Evolutionary conservation across 2,329 filamentous ascomycete genomes (phyloP), one percentile per base, ranked within the genome.

Genomic region (Sarocladium brachiariae): DNA sequence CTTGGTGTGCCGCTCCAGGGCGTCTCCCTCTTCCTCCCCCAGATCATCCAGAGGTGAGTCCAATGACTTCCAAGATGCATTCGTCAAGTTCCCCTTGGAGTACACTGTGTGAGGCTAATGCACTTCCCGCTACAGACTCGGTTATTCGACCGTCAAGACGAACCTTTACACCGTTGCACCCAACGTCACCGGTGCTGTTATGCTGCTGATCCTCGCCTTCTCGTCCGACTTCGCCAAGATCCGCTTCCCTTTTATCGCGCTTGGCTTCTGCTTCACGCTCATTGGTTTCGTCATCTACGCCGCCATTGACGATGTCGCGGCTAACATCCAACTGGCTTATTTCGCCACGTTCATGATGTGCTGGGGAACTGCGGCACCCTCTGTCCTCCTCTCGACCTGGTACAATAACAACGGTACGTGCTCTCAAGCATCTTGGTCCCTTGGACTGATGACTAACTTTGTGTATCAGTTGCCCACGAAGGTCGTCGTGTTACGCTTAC

Each of bases 111-210:
- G n/a, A n/a, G n/a, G 16, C 18, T 19, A 30, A 30, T 37, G 8
- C 34, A 19, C 34, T n/a, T 7, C 27, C 27, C 27, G 7, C 7
- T 21, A 13, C 21, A 47, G 43, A 3, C 64, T 81, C 1, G 70
- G 72, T 3, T 75, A 72, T 55, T 65, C 66, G 35, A 68, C 71
- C 2, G 67, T 80, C 57, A 76, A 74, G 63, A 90, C 87, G 0
- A 92, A 93, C 59, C 74, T 92, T 0, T 90, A 87, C 67, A 91
- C 87, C 0, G 87, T 92, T 0, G 88, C 87, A 0, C 88, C 88
- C 1, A 92, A 91, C 58, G 76, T 89, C 41, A 81, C 80, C 0
- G 88, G 87, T 1, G 86, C 87, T 0, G 77, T 78, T 1, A 83
- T 89, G 75, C 71, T 91, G 2, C 71, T 92, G 0, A 67, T 90